Evolutionary conservation across 2,329 filamentous ascomycete genomes (phyloP).

Genomic region (Fonsecaea multimorphosa): DNA sequence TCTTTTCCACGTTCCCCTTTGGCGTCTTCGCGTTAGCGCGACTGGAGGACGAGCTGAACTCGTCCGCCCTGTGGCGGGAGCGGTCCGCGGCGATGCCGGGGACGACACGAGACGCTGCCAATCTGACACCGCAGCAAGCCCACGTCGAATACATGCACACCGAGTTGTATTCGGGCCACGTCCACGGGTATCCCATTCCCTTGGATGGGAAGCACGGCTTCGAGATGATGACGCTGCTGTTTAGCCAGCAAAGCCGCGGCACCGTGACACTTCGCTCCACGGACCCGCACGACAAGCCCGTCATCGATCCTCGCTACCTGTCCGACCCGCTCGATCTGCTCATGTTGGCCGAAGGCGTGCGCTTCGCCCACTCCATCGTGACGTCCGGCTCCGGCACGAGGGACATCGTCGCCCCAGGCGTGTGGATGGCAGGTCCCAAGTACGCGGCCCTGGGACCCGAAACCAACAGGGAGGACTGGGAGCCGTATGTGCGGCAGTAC

Average conservation of each 20-base stretch:
- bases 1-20: conserved; percentile 67
- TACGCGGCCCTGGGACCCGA: conserved; percentile 58
- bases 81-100: not conserved
- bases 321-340: conserved; percentile 63
- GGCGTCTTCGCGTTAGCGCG: conserved; percentile 66
- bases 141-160: conserved; percentile 68
- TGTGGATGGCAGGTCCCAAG: conserved; percentile 55
- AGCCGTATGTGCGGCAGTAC: conserved; percentile 61
- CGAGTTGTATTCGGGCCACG: conserved; percentile 51
- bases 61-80: conserved; percentile 5
- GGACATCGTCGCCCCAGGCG: conserved; percentile 61
- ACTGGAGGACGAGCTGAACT: conserved; percentile 61
- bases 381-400: conserved; percentile 63
- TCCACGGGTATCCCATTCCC: conserved; percentile 1
- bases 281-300: conserved; percentile 58
- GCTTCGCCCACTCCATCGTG: conserved; percentile 65
- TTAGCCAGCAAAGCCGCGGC: conserved; percentile 62
- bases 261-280: conserved; percentile 57
- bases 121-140: conserved; percentile 60
- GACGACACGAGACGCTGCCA: conserved; percentile 62
- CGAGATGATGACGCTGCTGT: conserved; percentile 63
- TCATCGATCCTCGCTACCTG: conserved; percentile 65
- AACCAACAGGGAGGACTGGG: conserved; percentile 63
- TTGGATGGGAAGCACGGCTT: conserved; percentile 62
- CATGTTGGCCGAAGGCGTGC: conserved; percentile 64